Evolutionary conservation across 306 rosid genomes (phyloP).

Genomic region (Abrus precatorius): DNA sequence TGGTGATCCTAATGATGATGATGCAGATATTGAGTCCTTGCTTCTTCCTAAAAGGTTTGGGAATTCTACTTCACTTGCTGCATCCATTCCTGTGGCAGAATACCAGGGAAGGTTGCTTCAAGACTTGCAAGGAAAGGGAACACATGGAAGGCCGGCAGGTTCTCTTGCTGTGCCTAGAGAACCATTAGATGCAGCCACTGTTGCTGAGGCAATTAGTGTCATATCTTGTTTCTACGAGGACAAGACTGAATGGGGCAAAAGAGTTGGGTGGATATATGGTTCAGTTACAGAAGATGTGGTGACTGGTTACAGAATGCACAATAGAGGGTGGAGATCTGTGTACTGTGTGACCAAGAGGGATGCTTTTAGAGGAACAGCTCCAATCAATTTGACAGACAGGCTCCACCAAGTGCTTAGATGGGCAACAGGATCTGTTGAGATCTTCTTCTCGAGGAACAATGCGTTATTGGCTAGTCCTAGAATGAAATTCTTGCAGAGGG

Average conservation of each 20-base stretch:
- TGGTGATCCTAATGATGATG: slow-evolving; percentile 60
- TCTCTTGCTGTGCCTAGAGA: slow-evolving; percentile 86
- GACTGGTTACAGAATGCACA: slow-evolving; percentile 90
- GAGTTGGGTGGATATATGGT: slow-evolving; percentile 96
- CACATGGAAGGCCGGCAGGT: slow-evolving; percentile 82
- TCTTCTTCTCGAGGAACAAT: slow-evolving; percentile 84
- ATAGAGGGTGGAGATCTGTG: slow-evolving; percentile 89
- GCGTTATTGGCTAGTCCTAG: slow-evolving; percentile 77
- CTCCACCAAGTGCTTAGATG: slow-evolving; percentile 90
- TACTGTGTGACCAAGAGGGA: slow-evolving; percentile 87
- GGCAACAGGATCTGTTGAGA: slow-evolving; percentile 93
- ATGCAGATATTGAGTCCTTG: slow-evolving; percentile 84
- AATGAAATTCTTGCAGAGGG: slow-evolving; percentile 84
- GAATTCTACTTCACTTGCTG: slow-evolving; percentile 73
- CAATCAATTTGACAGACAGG: slow-evolving; percentile 83
- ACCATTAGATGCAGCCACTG: slow-evolving; percentile 84
- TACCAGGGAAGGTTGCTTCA: slow-evolving; percentile 85
- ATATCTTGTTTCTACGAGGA: slow-evolving; percentile 90
- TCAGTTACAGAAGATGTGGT: slow-evolving; percentile 95
- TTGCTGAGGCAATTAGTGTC: slow-evolving; percentile 87
- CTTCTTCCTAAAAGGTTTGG: slow-evolving; percentile 85
- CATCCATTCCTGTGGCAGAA: slow-evolving; percentile 86
- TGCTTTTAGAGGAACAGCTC: slow-evolving; percentile 87
- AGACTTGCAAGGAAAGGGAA: slow-evolving; percentile 67
- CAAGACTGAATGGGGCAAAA: slow-evolving; percentile 87